phyloP scores from a whole-genome alignment of 495 filamentous ascomycete species.

The Opeltia flavorubescens region DNA sequence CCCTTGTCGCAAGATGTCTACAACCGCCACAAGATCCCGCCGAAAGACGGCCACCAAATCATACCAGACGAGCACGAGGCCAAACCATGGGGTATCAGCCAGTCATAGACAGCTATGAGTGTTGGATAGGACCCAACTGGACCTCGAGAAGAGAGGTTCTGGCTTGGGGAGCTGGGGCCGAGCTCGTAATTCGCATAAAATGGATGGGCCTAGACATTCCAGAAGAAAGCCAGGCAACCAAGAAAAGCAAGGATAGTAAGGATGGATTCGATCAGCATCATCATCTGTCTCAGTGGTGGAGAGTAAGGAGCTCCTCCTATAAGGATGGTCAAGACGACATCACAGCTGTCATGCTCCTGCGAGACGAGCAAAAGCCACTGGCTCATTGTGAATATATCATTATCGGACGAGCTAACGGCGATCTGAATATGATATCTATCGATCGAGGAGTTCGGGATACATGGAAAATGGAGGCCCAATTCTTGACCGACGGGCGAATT shows the following conservation, averaged over 20 bases:
- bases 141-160: slow-evolving; percentile 40
- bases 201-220: slow-evolving; percentile 10
- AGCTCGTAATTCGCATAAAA: slow-evolving; percentile 35
- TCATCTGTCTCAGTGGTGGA: slow-evolving; percentile 27
- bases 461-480: slow-evolving; percentile 10
- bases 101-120: slow-evolving; percentile 46
- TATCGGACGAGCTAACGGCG: slow-evolving; percentile 32
- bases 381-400: slow-evolving; percentile 23
- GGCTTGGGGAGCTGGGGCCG: slow-evolving; percentile 47
- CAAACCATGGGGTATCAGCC: slow-evolving; percentile 54
- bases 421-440: slow-evolving; percentile 21
- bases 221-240: slow-evolving; percentile 1
- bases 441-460: slow-evolving; percentile 3
- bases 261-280: slow-evolving; percentile 14
- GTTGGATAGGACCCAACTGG: slow-evolving; percentile 37
- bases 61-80: slow-evolving; percentile 23
- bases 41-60: slow-evolving; percentile 16
- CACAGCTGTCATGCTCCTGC: slow-evolving; percentile 39
- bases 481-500: slow-evolving; percentile 10
- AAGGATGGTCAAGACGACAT: slow-evolving; percentile 51
- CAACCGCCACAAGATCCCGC: slow-evolving; percentile 22
- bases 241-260: slow-evolving; percentile 8
- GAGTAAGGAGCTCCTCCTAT: slow-evolving; percentile 36
- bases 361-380: slow-evolving; percentile 23
- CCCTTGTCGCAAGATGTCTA: slow-evolving; percentile 40